Evolutionary conservation across 176 grass and related monocot species (phyloP), one percentile per base, ranked within the genome.

Genomic region (Triticum dicoccoides): DNA sequence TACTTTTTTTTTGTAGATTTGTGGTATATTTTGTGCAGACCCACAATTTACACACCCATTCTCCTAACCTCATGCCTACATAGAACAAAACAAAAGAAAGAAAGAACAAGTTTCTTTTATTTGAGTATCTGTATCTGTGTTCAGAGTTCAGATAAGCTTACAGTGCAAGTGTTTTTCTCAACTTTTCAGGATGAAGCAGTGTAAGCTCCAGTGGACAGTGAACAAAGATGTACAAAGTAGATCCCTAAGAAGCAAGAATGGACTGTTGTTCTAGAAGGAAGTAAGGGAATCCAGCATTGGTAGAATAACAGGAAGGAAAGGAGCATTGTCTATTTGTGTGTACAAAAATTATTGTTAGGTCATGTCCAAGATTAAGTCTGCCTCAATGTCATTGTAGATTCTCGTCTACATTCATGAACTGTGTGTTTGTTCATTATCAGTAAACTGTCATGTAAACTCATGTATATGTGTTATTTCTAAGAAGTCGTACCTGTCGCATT

Each of bases 291-390:
- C 77, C 86, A 88, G 82, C 71, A 82, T 76, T 88, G 86, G 72
- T 85, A 62, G 78, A 91, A 88, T 88, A 91, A 88, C 65, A 82
- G 25, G 89, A 88, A 51, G 23, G 39, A 76, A 84, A 76, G 20
- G 4, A 45, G 62, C 11, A 52, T 52, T 54, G 15, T 18, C 51
- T 81, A 59, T 21, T 76, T 76, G 62, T 69, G 68, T 54, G 13
- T 79, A 82, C 76, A 85, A 85, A 85, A 85, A 77, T 30, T 75
- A 88, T 69, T 54, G 2, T 54, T 88, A 82, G 90, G 77, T 72
- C 56, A 44, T 88, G 62, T 56, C 63, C 63, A 81, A 47, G 44
- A 11, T 71, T 41, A 76, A 80, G n/a, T 65, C 51, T 54, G 15
- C 3, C 29, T 70, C 41, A 14, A 38, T 85, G 77, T 38, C 20